Percentiles rank a stretch among this genome's conserved stretches.
phyloP scores from a whole-genome alignment of 1,139 yeast genomes.

The Williopsis jadinii region DNA sequence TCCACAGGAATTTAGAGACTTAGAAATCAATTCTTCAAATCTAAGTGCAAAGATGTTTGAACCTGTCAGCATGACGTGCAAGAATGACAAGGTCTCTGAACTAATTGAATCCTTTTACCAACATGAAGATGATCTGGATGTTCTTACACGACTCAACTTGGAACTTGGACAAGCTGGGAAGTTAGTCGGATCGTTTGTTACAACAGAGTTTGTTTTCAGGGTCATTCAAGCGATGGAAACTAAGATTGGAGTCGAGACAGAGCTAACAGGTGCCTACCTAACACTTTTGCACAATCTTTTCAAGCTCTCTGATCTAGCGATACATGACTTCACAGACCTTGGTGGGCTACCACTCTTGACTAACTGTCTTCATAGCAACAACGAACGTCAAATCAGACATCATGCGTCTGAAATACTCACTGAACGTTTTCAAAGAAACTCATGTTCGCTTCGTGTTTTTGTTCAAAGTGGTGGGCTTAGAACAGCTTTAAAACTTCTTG shows the following conservation, averaged over 20 bases:
- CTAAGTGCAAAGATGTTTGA: constrained; percentile 9
- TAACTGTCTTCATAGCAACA: constrained; percentile 34
- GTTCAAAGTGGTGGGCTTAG: constrained; percentile 52
- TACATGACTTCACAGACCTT: constrained; percentile 23
- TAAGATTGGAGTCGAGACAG: not conserved
- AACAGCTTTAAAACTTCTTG: constrained; percentile 43
- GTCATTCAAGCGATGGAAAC: constrained; percentile 7
- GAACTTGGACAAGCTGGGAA: not conserved
- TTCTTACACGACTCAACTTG: not conserved
- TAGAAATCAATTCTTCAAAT: constrained; percentile 7
- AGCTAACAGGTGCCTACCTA: constrained; percentile 2
- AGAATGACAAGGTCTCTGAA: not conserved
- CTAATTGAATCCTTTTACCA: constrained; percentile 1
- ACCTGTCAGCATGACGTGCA: constrained; percentile 3
- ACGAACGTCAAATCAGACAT: constrained; percentile 32
- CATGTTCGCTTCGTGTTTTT: constrained; percentile 40
- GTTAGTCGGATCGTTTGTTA: not conserved
- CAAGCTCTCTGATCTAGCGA: not conserved
- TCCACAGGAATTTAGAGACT: constrained; percentile 6
- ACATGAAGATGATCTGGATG: constrained; percentile 4
- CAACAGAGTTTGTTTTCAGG: constrained; percentile 3
- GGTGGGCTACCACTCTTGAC: constrained; percentile 53
- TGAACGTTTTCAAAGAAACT: constrained; percentile 30
- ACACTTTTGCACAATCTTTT: constrained; percentile 4
- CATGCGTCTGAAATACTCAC: constrained; percentile 41